Conservation (phyloP, 768 basidiomycete species). For the Phaeolepiota aurea region DNA sequence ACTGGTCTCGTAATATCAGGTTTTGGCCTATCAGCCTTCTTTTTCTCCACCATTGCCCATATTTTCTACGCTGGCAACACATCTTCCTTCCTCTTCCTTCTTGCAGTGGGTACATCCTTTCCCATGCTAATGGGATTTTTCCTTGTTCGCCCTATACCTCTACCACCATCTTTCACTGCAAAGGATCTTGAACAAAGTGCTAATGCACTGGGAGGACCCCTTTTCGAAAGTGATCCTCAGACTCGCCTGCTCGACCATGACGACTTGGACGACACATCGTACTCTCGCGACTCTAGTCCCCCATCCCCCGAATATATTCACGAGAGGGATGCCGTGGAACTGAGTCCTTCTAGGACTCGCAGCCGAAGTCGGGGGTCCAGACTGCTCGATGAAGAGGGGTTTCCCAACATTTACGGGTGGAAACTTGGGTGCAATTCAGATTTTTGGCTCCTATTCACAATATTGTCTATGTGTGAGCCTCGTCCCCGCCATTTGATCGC, state of each 20-base stretch:
- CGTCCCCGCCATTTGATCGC: not conserved
- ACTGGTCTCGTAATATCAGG: slow-evolving; percentile 79
- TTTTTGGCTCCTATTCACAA: slow-evolving; percentile 48
- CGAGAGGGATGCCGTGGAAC: not conserved
- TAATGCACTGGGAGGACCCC: not conserved
- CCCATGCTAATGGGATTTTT: slow-evolving; percentile 79
- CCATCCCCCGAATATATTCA: not conserved
- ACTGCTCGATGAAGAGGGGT: slow-evolving; percentile 8
- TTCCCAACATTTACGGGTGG: slow-evolving; percentile 39
- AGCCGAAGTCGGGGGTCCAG: not conserved
- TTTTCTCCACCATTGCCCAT: slow-evolving; percentile 75
- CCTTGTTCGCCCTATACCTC: slow-evolving; percentile 61
- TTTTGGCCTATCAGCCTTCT: slow-evolving; percentile 86
- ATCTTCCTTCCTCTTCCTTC: slow-evolving; percentile 64
- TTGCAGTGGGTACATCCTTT: slow-evolving; percentile 69
- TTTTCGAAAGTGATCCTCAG: not conserved
- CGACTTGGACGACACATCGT: not conserved
- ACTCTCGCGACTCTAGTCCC: not conserved
- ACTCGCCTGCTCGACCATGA: slow-evolving; percentile 5
- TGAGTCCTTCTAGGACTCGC: not conserved
- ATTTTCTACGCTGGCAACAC: slow-evolving; percentile 70
- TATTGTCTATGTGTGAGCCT: slow-evolving; percentile 42
- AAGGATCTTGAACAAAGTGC: not conserved
- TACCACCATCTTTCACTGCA: slow-evolving; percentile 20
- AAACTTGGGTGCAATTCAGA: slow-evolving; percentile 35